A percentile compares a stretch with the other conserved stretches of the same genome.
Evolutionary conservation across 2,329 filamentous ascomycete genomes (phyloP).

Genomic region (Aspergillus felis): DNA sequence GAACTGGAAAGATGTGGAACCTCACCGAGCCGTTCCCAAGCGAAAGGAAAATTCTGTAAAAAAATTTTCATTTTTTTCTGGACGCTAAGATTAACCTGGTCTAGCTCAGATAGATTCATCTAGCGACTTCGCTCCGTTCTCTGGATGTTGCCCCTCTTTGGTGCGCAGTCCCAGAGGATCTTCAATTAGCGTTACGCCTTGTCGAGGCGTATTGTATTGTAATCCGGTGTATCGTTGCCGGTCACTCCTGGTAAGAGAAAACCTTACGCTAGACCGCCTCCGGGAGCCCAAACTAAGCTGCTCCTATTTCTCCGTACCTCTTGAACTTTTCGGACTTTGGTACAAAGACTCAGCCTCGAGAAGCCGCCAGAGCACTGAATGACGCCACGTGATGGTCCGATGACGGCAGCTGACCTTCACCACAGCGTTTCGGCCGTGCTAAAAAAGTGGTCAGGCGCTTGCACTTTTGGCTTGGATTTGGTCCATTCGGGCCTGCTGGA

Average conservation of each 20-base stretch:
- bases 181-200: conserved; percentile 18
- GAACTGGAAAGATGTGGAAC: conserved; percentile 2
- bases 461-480: not conserved
- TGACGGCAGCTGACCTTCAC: conserved; percentile 22
- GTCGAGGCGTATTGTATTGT: conserved; percentile 15
- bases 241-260: conserved; percentile 15
- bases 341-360: not conserved
- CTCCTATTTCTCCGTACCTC: not conserved
- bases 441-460: conserved; percentile 8
- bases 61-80: conserved; percentile 4
- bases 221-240: conserved; percentile 9
- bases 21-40: conserved; percentile 3
- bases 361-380: conserved; percentile 11
- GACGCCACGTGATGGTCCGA: conserved; percentile 29
- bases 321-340: not conserved
- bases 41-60: conserved; percentile 5
- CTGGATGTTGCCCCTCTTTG: conserved; percentile 11
- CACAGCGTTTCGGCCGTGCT: not conserved
- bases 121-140: conserved; percentile 4
- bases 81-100: conserved; percentile 2
- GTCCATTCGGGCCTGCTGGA: not conserved
- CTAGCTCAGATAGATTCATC: conserved; percentile 8
- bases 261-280: conserved; percentile 13
- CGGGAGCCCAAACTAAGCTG: not conserved
- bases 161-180: conserved; percentile 19